phyloP scores from a whole-genome alignment of 768 basidiomycete species.

The Amanita brunnescens region DNA sequence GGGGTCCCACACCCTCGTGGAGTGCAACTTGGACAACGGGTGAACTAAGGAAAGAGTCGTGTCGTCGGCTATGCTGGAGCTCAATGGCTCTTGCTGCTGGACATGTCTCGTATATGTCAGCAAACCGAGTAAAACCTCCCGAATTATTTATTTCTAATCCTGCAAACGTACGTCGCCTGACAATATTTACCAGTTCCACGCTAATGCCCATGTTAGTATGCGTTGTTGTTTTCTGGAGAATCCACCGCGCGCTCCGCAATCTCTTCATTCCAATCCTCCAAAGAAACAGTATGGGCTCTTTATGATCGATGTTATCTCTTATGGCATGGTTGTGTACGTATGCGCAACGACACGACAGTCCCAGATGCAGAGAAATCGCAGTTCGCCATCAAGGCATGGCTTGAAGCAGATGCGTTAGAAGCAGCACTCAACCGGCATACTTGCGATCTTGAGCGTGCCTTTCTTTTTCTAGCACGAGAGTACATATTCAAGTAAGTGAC shows the following conservation, averaged over 20 bases:
- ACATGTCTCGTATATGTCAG: conserved; percentile 50
- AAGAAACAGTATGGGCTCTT: conserved; percentile 70
- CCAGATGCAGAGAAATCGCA: conserved; percentile 45
- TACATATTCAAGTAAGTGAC: conserved; percentile 65
- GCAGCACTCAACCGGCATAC: conserved; percentile 52
- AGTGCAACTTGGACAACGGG: conserved; percentile 26
- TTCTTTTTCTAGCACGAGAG: conserved; percentile 62
- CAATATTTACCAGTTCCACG: background rate
- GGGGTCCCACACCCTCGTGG: conserved; percentile 3
- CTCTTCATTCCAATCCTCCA: conserved; percentile 25
- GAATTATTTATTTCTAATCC: conserved; percentile 56
- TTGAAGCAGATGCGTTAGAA: conserved; percentile 62
- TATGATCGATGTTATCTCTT: conserved; percentile 60
- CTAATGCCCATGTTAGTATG: conserved; percentile 36
- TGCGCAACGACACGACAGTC: conserved; percentile 34
- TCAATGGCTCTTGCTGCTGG: conserved; percentile 55
- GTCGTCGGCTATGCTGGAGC: conserved; percentile 69
- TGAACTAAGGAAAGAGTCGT: conserved; percentile 64
- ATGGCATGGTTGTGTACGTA: conserved; percentile 65
- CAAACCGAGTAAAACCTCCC: conserved; percentile 27
- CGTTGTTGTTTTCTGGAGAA: conserved; percentile 72
- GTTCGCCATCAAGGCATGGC: conserved; percentile 62
- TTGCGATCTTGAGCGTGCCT: conserved; percentile 59
- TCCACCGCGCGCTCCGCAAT: conserved; percentile 30
- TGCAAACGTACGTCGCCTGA: conserved; percentile 44